Evolutionary conservation across 2,329 filamentous ascomycete species (phyloP).

Genomic region (Gnomoniopsis sp.): DNA sequence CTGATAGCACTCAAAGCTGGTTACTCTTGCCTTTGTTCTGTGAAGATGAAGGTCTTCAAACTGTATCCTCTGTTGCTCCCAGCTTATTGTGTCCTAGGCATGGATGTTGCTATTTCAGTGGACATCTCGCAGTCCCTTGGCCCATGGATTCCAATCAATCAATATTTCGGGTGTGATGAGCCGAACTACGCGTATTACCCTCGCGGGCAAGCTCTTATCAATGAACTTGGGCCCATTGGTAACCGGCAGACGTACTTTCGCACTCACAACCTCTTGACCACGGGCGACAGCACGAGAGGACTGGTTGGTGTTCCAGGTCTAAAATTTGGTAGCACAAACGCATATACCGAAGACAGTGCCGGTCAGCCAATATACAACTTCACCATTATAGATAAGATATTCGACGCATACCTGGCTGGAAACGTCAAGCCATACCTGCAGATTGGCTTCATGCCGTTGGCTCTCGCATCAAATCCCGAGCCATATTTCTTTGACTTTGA

Average conservation of each 20-base stretch:
- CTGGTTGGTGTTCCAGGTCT: conserved; percentile 7
- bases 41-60: too few species aligned
- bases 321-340: conserved; percentile 8
- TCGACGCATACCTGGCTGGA: conserved; percentile 4
- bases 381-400: conserved; percentile 3
- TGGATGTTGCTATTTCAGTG: background rate
- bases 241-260: conserved; percentile 5
- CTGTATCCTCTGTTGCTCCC: too few species aligned
- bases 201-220: background rate
- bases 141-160: conserved; percentile 1
- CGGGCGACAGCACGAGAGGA: conserved; percentile 1
- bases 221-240: conserved; percentile 3
- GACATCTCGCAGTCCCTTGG: background rate
- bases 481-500: conserved; percentile 7
- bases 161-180: conserved; percentile 8
- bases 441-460: background rate
- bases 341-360: background rate
- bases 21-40: too few species aligned
- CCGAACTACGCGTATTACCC: conserved; percentile 6
- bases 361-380: conserved; percentile 8
- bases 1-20: too few species aligned
- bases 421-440: conserved; percentile 8
- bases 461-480: conserved; percentile 2
- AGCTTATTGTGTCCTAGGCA: too few species aligned
- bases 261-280: conserved; percentile 6